These are phyloP conservation scores for Botryosphaeria dothidea DNA, from an alignment of 2,329 filamentous ascomycete species.

Conservation along the genomic window DNA sequence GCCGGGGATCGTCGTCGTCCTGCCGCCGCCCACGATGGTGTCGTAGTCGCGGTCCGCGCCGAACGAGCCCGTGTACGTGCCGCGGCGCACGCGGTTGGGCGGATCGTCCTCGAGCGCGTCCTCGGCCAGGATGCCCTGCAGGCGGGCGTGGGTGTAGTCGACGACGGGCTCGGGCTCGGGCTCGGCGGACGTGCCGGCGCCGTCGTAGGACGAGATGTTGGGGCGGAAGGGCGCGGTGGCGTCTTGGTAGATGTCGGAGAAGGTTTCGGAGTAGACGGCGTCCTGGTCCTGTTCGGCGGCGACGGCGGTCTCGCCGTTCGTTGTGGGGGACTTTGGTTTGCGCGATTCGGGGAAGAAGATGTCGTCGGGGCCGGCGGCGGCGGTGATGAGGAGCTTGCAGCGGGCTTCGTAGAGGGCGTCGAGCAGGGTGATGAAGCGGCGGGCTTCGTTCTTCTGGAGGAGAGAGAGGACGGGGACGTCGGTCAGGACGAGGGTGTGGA, in stretches of 20 bases:
- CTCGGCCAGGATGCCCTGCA: constrained; percentile 38
- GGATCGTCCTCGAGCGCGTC: constrained; percentile 54
- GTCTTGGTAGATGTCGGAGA: constrained; percentile 77
- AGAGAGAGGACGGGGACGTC: constrained; percentile 67
- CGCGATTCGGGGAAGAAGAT: constrained; percentile 71
- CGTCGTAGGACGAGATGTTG: constrained; percentile 68
- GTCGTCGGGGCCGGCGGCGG: constrained; percentile 67
- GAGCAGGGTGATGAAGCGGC: constrained; percentile 76
- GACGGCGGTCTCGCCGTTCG: constrained; percentile 17
- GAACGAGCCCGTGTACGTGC: constrained; percentile 24
- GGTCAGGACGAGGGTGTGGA: constrained; percentile 75
- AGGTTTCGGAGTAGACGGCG: constrained; percentile 64
- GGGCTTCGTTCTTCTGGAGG: constrained; percentile 75
- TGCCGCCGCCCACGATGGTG: too few species aligned
- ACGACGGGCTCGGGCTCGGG: constrained; percentile 24
- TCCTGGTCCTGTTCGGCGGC: constrained; percentile 39
- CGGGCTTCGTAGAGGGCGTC: constrained; percentile 81
- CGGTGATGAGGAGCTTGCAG: constrained; percentile 72
- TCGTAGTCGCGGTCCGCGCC: constrained; percentile 30
- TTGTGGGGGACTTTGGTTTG: constrained; percentile 20
- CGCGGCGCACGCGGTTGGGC: constrained; percentile 42
- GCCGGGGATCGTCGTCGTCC: too few species aligned
- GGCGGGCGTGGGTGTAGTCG: constrained; percentile 38
- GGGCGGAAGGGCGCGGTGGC: constrained; percentile 74
- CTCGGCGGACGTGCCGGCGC: constrained; percentile 23